These are phyloP conservation scores for Lentinula sp. DNA, from an alignment of 768 basidiomycete genomes.

Conservation along the genomic window DNA sequence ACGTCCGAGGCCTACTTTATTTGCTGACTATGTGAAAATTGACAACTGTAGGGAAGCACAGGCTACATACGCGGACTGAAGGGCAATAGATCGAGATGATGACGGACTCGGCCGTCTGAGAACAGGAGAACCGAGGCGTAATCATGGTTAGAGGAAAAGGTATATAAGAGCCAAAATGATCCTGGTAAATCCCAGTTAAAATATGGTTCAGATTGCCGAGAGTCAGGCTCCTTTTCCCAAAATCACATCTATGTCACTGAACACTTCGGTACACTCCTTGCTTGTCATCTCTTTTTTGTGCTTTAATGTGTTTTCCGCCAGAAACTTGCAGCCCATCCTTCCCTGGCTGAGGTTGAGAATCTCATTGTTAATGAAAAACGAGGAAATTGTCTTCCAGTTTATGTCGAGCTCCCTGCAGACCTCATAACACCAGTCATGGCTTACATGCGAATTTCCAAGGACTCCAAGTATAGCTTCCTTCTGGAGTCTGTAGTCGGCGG, in stretches of 20 bases:
- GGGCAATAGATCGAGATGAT: slow-evolving; percentile 63
- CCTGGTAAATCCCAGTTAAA: neutral
- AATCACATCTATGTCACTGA: slow-evolving; percentile 27
- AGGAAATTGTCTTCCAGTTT: slow-evolving; percentile 93
- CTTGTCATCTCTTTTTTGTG: neutral
- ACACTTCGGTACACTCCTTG: slow-evolving; percentile 37
- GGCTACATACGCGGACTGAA: slow-evolving; percentile 53
- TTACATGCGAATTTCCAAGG: slow-evolving; percentile 87
- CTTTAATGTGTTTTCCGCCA: slow-evolving; percentile 16
- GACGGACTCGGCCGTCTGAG: slow-evolving; percentile 52
- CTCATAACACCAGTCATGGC: slow-evolving; percentile 96
- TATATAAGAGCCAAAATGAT: neutral
- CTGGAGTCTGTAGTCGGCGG: slow-evolving; percentile 90
- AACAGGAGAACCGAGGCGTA: slow-evolving; percentile 70
- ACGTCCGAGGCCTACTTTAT: slow-evolving; percentile 70
- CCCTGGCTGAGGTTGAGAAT: slow-evolving; percentile 69
- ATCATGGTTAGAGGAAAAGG: slow-evolving; percentile 44
- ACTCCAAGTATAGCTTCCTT: slow-evolving; percentile 91
- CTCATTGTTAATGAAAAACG: slow-evolving; percentile 75
- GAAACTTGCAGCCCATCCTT: slow-evolving; percentile 66
- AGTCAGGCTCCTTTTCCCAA: neutral
- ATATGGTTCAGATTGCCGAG: neutral
- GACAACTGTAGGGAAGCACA: slow-evolving; percentile 1
- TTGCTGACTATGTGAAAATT: neutral
- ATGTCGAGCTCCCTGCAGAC: slow-evolving; percentile 89